Percentiles rank a stretch among this genome's conserved stretches.
These are phyloP conservation scores for Trebouxia sp. DNA, from an alignment of 139 green algal species.

Conservation along the genomic window DNA sequence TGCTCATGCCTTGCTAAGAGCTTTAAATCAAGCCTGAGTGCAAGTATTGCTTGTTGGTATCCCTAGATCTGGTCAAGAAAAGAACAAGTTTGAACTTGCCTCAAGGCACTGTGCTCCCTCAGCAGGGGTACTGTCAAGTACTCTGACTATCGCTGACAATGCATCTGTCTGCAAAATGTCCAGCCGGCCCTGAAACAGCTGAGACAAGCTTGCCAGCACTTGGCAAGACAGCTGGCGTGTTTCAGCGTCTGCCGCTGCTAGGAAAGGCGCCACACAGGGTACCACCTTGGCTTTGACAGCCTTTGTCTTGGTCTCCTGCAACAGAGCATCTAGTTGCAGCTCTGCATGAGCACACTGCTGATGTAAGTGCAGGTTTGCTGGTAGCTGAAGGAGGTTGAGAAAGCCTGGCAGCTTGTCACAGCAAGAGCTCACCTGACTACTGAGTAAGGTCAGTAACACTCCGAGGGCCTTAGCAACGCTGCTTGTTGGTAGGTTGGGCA, in stretches of 20 bases:
- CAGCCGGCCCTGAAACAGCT: slow-evolving; percentile 2
- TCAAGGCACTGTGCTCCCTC: neutral
- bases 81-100: too few relatives aligned
- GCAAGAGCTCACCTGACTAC: neutral
- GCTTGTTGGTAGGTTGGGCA: neutral
- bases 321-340: neutral
- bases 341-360: neutral
- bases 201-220: slow-evolving; percentile 10
- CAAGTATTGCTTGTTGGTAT: too few relatives aligned
- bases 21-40: too few relatives aligned
- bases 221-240: neutral
- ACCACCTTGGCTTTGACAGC: neutral
- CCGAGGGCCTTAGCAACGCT: neutral
- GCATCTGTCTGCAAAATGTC: neutral
- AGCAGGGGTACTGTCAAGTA: neutral
- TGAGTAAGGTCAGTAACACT: neutral
- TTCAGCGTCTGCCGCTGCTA: neutral
- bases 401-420: neutral
- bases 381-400: too few relatives aligned
- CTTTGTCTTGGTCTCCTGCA: neutral
- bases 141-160: neutral
- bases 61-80: too few relatives aligned
- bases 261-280: neutral
- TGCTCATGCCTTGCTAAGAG: too few relatives aligned
- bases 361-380: too few relatives aligned